Evolutionary conservation across 805 yeast genomes (phyloP).

Genomic region (Metschnikowia peoriensis): DNA sequence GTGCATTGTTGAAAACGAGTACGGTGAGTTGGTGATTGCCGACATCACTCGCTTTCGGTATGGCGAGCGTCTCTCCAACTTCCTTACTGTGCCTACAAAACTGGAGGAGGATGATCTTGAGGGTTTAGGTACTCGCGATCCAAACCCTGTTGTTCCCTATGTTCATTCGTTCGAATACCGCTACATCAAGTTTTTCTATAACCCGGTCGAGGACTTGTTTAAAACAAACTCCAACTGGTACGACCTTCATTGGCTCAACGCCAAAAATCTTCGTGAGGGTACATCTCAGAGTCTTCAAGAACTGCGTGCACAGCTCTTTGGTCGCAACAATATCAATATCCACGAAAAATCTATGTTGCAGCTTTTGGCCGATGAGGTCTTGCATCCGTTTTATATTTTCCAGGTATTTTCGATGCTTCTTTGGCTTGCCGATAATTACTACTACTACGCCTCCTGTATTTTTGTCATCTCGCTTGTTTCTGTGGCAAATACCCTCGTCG

Average conservation of each 20-base stretch:
- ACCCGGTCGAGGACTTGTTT: constrained; percentile 85
- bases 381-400: constrained; percentile 94
- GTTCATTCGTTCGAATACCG: constrained; percentile 76
- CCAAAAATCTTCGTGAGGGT: constrained; percentile 60
- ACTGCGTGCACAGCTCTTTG: constrained; percentile 73
- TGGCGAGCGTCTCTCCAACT: constrained; percentile 68
- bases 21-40: constrained; percentile 74
- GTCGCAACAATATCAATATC: constrained; percentile 70
- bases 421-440: constrained; percentile 92
- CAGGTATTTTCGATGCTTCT: constrained; percentile 88
- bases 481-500: constrained; percentile 76
- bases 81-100: constrained; percentile 41
- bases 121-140: constrained; percentile 23
- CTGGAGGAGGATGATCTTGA: constrained; percentile 27
- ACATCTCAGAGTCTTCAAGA: constrained; percentile 65
- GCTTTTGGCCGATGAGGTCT: constrained; percentile 77
- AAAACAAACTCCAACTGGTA: constrained; percentile 85
- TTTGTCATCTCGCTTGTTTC: constrained; percentile 81
- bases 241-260: constrained; percentile 71
- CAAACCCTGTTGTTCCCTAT: constrained; percentile 66
- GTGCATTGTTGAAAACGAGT: constrained; percentile 92
- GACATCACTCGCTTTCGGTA: constrained; percentile 59
- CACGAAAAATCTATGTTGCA: constrained; percentile 65
- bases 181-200: constrained; percentile 76
- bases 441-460: constrained; percentile 91